phyloP scores from a whole-genome alignment of 139 green algal genomes.

The Dunaliella sp. region DNA sequence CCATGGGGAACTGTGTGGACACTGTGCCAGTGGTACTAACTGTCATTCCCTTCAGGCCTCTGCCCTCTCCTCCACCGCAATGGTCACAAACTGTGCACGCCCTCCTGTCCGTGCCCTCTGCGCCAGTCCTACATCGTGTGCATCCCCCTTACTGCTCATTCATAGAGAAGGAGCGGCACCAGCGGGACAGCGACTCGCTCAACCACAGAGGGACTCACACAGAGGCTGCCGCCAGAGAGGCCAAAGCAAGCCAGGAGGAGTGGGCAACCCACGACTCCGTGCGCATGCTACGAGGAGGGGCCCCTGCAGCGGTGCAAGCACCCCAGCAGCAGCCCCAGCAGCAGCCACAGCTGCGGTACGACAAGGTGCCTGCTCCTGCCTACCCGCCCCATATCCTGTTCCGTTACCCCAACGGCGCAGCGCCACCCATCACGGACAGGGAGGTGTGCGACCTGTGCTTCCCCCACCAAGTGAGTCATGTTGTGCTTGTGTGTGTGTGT shows the following conservation, averaged over 20 bases:
- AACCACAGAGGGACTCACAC: background rate
- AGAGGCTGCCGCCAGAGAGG: background rate
- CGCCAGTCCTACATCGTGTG: too few relatives aligned
- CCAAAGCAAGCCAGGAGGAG: conserved; percentile 22
- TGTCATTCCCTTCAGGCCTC: too few relatives aligned
- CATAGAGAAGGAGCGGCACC: conserved; percentile 14
- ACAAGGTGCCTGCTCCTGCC: background rate
- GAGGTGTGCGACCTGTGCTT: conserved; percentile 80
- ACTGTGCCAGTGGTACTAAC: too few relatives aligned
- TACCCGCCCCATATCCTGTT: conserved; percentile 55
- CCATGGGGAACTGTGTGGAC: too few relatives aligned
- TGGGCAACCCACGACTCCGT: background rate
- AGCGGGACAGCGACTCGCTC: background rate
- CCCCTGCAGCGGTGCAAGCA: background rate
- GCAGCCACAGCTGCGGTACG: conserved; percentile 1
- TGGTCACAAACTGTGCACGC: too few relatives aligned
- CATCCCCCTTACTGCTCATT: background rate
- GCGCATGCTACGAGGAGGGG: background rate
- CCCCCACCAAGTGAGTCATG: conserved; percentile 46
- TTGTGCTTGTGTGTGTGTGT: too few relatives aligned
- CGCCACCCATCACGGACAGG: conserved; percentile 36
- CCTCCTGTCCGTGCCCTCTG: too few relatives aligned
- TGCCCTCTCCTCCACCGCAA: too few relatives aligned
- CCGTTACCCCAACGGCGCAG: conserved; percentile 33
- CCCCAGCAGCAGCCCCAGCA: background rate